Evolutionary conservation across 1,284 basidiomycete genomes (phyloP).

Genomic region (Trichosporon sp.): DNA sequence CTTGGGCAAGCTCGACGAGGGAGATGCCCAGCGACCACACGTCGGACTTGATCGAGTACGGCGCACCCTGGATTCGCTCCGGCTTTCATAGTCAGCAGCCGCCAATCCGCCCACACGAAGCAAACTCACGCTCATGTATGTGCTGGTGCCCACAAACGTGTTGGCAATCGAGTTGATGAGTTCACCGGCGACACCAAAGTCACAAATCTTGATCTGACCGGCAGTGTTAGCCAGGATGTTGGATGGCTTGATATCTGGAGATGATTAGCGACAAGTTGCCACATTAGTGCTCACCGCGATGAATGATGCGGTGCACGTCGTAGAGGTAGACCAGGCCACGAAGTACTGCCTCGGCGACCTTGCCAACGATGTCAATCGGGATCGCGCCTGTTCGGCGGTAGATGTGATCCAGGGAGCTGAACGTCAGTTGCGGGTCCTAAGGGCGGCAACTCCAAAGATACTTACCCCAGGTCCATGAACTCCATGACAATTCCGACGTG

Average conservation of each 20-base stretch:
- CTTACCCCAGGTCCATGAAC: conserved; percentile 75
- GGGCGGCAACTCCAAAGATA: background rate
- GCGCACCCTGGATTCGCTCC: conserved; percentile 96
- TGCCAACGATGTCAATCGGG: conserved; percentile 82
- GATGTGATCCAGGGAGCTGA: conserved; percentile 75
- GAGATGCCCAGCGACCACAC: conserved; percentile 97
- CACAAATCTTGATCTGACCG: conserved; percentile 97
- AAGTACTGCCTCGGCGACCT: conserved; percentile 88
- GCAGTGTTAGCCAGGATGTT: conserved; percentile 93
- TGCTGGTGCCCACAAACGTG: conserved; percentile 97
- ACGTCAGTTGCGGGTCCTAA: conserved; percentile 21
- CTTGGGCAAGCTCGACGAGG: conserved; percentile 88
- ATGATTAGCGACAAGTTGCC: background rate
- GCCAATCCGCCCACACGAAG: background rate
- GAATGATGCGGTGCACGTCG: conserved; percentile 98
- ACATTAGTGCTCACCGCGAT: conserved; percentile 66
- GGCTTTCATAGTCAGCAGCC: conserved; percentile 63
- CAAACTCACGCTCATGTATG: conserved; percentile 93
- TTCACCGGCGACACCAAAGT: conserved; percentile 98
- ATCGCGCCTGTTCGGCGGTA: conserved; percentile 92
- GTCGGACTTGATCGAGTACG: conserved; percentile 96
- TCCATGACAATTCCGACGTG: conserved; percentile 99
- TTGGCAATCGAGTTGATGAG: conserved; percentile 98
- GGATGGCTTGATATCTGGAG: conserved; percentile 95
- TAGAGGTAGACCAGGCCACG: conserved; percentile 97